Evolutionary conservation across 1,139 yeast species (phyloP).

Genomic region (Cylindricascospora bacillispora): DNA sequence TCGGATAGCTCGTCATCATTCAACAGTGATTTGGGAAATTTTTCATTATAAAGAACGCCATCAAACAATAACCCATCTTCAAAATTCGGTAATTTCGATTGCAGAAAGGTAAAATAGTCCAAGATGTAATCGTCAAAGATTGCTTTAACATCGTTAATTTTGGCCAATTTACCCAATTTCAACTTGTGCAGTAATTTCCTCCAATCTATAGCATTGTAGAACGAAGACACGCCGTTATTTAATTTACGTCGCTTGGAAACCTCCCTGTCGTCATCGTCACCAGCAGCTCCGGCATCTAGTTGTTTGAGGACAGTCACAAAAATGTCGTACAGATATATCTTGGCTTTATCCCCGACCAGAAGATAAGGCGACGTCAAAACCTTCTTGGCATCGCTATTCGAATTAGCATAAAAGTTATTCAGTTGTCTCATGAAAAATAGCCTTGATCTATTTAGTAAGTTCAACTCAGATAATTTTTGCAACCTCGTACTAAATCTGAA

Average conservation of each 20-base stretch:
- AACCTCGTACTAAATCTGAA: constrained; percentile 55
- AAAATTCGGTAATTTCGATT: constrained; percentile 12
- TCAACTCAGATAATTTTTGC: constrained; percentile 52
- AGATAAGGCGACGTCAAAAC: neutral
- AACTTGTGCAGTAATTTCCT: neutral
- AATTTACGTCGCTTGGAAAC: too few species aligned
- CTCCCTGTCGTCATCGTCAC: too few species aligned
- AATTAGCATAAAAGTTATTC: constrained; percentile 41
- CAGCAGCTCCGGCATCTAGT: too few species aligned
- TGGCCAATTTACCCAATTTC: neutral
- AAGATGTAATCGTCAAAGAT: constrained; percentile 30
- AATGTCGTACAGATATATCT: constrained; percentile 41
- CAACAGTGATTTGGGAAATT: constrained; percentile 23
- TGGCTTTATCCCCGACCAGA: neutral
- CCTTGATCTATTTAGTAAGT: constrained; percentile 48
- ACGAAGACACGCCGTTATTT: neutral
- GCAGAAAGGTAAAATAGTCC: constrained; percentile 36
- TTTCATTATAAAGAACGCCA: constrained; percentile 14
- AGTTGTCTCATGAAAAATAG: constrained; percentile 48
- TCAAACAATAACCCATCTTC: too few species aligned
- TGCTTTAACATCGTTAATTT: constrained; percentile 4
- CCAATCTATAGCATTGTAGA: neutral
- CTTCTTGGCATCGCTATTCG: constrained; percentile 27
- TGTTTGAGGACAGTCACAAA: constrained; percentile 32
- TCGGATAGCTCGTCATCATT: constrained; percentile 28